Evolutionary conservation across 2,329 filamentous ascomycete genomes (phyloP), one percentile per base, ranked within the genome.

Genomic region (Hypoxylon sp.): DNA sequence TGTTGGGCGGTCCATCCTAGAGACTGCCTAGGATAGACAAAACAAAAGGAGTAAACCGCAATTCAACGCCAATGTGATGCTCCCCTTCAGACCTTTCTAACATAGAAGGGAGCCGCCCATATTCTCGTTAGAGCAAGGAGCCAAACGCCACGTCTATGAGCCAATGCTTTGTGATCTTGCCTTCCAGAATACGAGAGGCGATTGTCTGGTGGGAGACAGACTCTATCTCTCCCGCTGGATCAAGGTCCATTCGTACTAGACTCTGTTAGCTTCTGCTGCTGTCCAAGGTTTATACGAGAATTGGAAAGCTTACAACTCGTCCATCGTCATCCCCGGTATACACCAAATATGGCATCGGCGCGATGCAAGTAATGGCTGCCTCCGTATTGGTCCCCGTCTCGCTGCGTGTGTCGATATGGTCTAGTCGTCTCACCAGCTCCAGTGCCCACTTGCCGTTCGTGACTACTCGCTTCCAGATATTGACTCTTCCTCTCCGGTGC

Each of bases 241-340:
- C 69, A 89, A 77, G 65, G 84, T 87, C 87, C 87, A 89, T 74
- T 89, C 86, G 71, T 86, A 88, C 87, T 89, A 44, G 17, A 44
- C 11, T 56, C 22, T 22, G 53, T 66, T 57, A 73, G 68, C 32
- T 26, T 32, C 54, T 20, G 7, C 22, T 1, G 34, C n/a, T 5
- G 24, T 7, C 6, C 6, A 10, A 44, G 11, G 49, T 26, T 4
- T 17, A 6, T 4, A 8, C 3, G 44, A 46, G 59, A 24, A 11
- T 1, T 10, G 37, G n/a, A 22, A 32, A 62, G 87, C 89, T 86
- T 75, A 95, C 92, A 78, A 99, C 94, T 82, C 89, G 85, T 28
- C 95, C 95, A 67, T 93, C 91, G 68, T 98, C 95, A 79, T 98
- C 95, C 2, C 94, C 95, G 0, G 94, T 97, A 78, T 97, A 98